Evolutionary conservation across 1,284 basidiomycete species (phyloP), one percentile per base, ranked within the genome.

Genomic region (Irpex sp.): DNA sequence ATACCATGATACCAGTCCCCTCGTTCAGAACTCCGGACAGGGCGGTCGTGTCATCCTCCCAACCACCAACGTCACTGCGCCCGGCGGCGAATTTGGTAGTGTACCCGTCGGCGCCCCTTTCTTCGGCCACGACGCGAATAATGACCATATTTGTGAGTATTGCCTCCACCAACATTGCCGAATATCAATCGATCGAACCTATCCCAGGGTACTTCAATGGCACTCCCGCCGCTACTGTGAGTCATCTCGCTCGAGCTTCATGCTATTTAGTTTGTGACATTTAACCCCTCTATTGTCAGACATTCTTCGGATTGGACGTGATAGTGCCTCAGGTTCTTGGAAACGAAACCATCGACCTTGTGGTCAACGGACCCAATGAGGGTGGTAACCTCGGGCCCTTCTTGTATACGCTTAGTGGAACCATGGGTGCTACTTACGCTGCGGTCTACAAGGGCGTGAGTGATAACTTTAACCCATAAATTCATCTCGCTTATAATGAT

Each of bases 41-140:
- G 72, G 72, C 5, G 71, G 72, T 15, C 71, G 70, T n/a, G 70
- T 72, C 61, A 66, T 71, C 8, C 60, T 73, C 1, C 72, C 72
- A 7, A 72, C 67, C 8, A 64, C 66, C n/a, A 72, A 73, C 62
- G 72, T 73, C 63, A 68, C 66, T 5, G 65, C 66, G 13, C 69
- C 71, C 46, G 72, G 72, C 13, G 72, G 70, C 8, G 72, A 73
- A 56, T 73, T 73, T 33, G 69, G 67, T 17, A 61, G 65, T 9
- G 65, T 73, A 15, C 66, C 69, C 15, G 69, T 69, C 43, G 71
- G 71, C 5, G 71, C 72, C 3, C 70, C 71, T 3, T 70, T 61
- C 65, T 73, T 72, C 59, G 72, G 71, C 2, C 66, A 70, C 8
- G 70, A 71, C 43, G 39, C 60, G 8, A 59, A 67, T 9, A 68